phyloP scores from a whole-genome alignment of 371 early-diverging fungal genomes.

The Actinomucor elegans region DNA sequence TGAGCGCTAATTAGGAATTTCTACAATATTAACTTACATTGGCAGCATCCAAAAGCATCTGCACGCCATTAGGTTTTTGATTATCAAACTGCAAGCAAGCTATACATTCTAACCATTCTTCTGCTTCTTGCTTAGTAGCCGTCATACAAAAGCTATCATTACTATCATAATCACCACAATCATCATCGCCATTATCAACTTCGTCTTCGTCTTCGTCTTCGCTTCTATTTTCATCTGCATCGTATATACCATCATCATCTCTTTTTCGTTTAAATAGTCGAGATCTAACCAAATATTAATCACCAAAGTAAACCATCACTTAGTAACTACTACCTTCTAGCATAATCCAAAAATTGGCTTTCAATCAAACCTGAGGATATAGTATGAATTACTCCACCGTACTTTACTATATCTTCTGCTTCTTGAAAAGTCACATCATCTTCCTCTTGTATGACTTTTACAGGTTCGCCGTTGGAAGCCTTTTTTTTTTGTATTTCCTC shows the following conservation, averaged over 20 bases:
- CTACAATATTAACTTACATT: constrained; percentile 1
- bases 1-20: neutral
- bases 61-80: constrained; percentile 4
- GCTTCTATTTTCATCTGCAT: neutral
- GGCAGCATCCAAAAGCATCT: constrained; percentile 19
- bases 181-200: no score
- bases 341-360: constrained; percentile 40
- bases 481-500: neutral
- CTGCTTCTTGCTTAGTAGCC: neutral
- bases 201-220: no score
- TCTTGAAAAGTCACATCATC: constrained; percentile 7
- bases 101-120: neutral
- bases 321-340: constrained; percentile 15
- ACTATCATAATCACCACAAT: no score
- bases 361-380: constrained; percentile 45
- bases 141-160: no score
- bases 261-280: neutral
- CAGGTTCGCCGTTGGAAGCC: neutral
- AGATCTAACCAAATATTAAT: neutral
- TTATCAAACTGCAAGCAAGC: neutral
- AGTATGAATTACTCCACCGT: constrained; percentile 35
- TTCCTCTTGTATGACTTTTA: neutral
- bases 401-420: constrained; percentile 18
- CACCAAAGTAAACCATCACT: neutral
- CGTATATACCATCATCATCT: neutral